Base-by-base conservation (phyloP, 208 protist genomes). In the Tritrichomonas musculus region DNA sequence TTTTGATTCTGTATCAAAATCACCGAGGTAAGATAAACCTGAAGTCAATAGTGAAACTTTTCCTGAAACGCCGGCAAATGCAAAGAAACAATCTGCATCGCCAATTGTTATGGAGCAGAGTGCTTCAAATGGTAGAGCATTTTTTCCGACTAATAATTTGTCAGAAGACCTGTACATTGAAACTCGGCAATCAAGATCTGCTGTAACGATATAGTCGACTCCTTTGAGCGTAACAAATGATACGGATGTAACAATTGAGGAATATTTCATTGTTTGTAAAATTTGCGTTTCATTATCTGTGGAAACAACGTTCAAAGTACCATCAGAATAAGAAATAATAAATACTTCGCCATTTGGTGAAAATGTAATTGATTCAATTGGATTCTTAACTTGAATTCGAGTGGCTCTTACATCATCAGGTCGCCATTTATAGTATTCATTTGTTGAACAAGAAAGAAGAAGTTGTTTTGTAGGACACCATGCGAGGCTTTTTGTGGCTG, bases 41-140 rank as follows among this genome's bases (percentile, higher is more conserved):
- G 77, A 88, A 13, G 77, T 88, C 27, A 88, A 88, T 57, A 88
- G 39, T 39, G 77, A 60, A 53, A 88, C 41, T 60, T 88, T 88
- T 39, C 77, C 77, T 33, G 77, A 88, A 57, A 88, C 47, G 30
- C 77, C 77, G 2, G 77, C 41, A 88, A 88, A 88, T 39, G 47
- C 77, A 57, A 88, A 88, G 47, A 60, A 88, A 39, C 25, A 60
- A n/a, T 25, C 9, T 13, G 14, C 47, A 39, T 57, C 77, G 27
- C 47, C 47, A 39, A 88, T 49, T 27, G 47, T 57, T 88, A 30
- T 33, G 5, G 41, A 88, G 30, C 77, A 88, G 0, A 88, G 27
- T 30, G 77, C 41, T 39, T 88, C 77, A 57, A 88, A 88, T 33
- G 77, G 47, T 27, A 88, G 44, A 30, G 77, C 33, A 17, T 88